Base-by-base conservation (phyloP, 805 yeast species). In the Monosporozyma yasuniensis region DNA sequence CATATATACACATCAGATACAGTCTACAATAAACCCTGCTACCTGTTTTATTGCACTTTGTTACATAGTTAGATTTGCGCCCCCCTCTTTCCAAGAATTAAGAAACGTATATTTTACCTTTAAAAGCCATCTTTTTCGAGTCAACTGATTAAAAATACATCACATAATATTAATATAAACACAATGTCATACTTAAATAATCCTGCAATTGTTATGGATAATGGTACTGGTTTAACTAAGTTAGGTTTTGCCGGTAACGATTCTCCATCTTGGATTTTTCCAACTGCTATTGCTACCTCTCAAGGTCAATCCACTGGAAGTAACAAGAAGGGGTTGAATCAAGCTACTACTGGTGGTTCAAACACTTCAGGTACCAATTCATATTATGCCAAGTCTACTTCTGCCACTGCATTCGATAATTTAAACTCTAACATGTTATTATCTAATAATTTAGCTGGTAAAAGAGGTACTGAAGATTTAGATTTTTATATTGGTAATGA, bases 211-310 rank as follows among this genome's bases (percentile, higher is more conserved):
- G 96, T 89, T 67, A 89, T 89, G 96, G 96, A 88, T 76, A 91
- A 91, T 68, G 99, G 99, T 77, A 93, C 99, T 60, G 99, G 99
- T 57, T 76, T 90, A 60, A 93, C 99, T 65, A 93, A 93, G 68
- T 77, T 93, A 58, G 99, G 99, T 25, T 93, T 90, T 72, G 99
- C 99, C 58, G 99, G 99, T 50, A 93, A 93, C 67, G 99, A 93
- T 71, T 78, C 97, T 22, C 99, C 99, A 39, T 90, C 97, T 4
- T 93, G 86, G 78, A 88, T 93, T 30, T 87, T 93, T 63, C 99
- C 99, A 47, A 93, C 99, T 0, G 98, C 96, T 4, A 93, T 93
- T 67, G 74, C 76, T 35, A 90, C 97, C 2, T 76, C 88, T 44
- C 66, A 70, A 48, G 76, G 55, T 59, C 54, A 73, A 11, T 50